These are phyloP conservation scores for Sporopachydermia quercuum DNA, from an alignment of 805 yeast species.

Conservation along the genomic window DNA sequence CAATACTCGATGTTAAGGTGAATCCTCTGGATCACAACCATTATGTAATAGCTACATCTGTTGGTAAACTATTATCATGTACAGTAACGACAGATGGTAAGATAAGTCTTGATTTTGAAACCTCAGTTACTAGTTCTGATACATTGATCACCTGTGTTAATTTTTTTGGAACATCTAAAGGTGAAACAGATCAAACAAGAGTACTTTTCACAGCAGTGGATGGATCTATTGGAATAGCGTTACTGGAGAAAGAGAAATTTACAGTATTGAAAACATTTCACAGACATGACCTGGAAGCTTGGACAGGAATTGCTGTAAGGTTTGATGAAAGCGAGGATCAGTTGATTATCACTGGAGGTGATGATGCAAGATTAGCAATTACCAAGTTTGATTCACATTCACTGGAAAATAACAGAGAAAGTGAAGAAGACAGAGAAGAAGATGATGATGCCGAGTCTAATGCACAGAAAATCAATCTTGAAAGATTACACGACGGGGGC, in stretches of 20 bases:
- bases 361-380: slow-evolving; percentile 36
- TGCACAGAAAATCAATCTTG: too few species aligned
- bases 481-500: slow-evolving; percentile 76
- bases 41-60: neutral
- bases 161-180: too few species aligned
- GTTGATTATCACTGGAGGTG: slow-evolving; percentile 70
- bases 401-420: too few species aligned
- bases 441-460: slow-evolving; percentile 20
- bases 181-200: neutral
- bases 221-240: neutral
- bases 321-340: slow-evolving; percentile 29
- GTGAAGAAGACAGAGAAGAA: too few species aligned
- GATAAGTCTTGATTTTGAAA: neutral
- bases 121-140: neutral
- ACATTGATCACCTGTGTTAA: neutral
- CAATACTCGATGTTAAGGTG: slow-evolving; percentile 67
- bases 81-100: neutral
- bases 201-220: neutral
- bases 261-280: slow-evolving; percentile 13
- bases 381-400: neutral
- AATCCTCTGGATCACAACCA: slow-evolving; percentile 33
- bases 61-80: neutral
- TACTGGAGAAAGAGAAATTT: neutral
- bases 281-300: slow-evolving; percentile 64
- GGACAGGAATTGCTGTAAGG: slow-evolving; percentile 71